phyloP scores from a whole-genome alignment of 2,329 filamentous ascomycete species.

The Fusarium coffeatum region DNA sequence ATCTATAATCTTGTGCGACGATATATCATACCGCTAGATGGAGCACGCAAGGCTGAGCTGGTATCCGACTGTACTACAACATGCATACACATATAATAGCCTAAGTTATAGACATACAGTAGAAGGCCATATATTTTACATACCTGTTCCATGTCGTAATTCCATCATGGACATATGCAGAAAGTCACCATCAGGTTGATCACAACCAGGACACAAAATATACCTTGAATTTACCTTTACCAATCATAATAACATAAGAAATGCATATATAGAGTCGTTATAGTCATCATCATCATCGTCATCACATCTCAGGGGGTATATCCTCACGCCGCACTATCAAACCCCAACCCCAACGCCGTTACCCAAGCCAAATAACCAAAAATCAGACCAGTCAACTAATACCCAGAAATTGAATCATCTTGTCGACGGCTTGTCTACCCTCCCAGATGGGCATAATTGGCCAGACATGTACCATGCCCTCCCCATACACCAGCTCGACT shows the following conservation, averaged over 20 bases:
- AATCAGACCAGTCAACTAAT: slow-evolving; percentile 6
- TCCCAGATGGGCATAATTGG: slow-evolving; percentile 48
- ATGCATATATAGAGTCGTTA: slow-evolving; percentile 9
- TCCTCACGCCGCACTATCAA: slow-evolving; percentile 16
- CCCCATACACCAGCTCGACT: slow-evolving; percentile 46
- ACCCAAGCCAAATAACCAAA: slow-evolving; percentile 7
- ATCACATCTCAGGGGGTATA: slow-evolving; percentile 23
- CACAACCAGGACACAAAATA: background rate
- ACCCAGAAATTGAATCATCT: slow-evolving; percentile 46
- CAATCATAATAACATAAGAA: background rate
- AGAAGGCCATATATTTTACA: background rate
- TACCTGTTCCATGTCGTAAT: background rate
- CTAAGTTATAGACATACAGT: background rate
- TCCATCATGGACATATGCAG: background rate
- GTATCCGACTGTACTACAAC: slow-evolving; percentile 4
- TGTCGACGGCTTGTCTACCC: slow-evolving; percentile 43
- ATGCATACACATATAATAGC: background rate
- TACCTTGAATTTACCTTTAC: background rate
- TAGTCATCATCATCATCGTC: slow-evolving; percentile 12
- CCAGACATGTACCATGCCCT: slow-evolving; percentile 52
- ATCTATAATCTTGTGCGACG: background rate
- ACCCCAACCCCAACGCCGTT: slow-evolving; percentile 23
- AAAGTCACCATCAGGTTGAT: background rate
- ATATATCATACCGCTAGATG: background rate
- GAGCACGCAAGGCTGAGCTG: slow-evolving; percentile 6